Evolutionary conservation across 2,329 filamentous ascomycete species (phyloP).

Genomic region (Keithomyces neogunnii): DNA sequence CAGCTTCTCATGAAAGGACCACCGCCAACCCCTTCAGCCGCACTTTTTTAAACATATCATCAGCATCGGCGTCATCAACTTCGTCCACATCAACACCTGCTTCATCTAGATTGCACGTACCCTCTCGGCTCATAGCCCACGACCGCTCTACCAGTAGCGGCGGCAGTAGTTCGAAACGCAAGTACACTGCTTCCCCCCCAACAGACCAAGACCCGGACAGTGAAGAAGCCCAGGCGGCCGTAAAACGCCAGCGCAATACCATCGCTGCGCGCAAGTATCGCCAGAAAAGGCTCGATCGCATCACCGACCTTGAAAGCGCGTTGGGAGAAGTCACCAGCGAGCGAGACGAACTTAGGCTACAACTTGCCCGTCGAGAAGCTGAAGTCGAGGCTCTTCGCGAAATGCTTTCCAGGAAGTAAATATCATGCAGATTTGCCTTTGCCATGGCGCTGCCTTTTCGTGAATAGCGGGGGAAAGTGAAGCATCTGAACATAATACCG

Average conservation of each 20-base stretch:
- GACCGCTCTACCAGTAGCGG: slow-evolving; percentile 4
- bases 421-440: background rate
- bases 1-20: slow-evolving; percentile 1
- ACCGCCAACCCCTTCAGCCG: slow-evolving; percentile 1
- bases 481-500: background rate
- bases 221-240: slow-evolving; percentile 19
- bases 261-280: slow-evolving; percentile 64
- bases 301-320: slow-evolving; percentile 51
- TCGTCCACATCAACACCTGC: background rate
- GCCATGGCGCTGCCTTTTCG: background rate
- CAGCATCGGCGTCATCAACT: background rate
- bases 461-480: background rate
- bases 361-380: slow-evolving; percentile 55
- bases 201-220: slow-evolving; percentile 9
- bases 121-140: background rate
- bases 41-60: slow-evolving; percentile 1
- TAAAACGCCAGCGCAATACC: slow-evolving; percentile 61
- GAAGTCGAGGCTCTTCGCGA: slow-evolving; percentile 53
- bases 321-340: slow-evolving; percentile 52
- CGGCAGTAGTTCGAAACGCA: slow-evolving; percentile 12
- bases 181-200: slow-evolving; percentile 5
- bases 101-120: background rate
- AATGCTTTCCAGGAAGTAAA: slow-evolving; percentile 28
- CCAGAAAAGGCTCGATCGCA: slow-evolving; percentile 60
- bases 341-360: slow-evolving; percentile 53